Evolutionary conservation across 2,329 filamentous ascomycete genomes (phyloP).

Genomic region (Talaromyces verruculosus): DNA sequence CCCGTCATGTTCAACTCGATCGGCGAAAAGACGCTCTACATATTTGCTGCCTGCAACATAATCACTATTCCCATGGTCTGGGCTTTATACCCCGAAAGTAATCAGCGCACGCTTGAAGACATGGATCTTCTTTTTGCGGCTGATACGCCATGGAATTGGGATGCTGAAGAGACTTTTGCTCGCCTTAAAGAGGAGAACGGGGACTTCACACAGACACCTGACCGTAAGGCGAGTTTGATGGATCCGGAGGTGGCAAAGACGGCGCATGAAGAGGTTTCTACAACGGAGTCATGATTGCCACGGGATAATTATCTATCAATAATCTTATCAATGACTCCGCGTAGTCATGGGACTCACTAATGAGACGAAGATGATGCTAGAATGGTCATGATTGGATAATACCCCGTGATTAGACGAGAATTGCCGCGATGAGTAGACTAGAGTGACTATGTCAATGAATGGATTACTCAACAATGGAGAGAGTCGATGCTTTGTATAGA

Average conservation of each 20-base stretch:
- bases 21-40: constrained; percentile 69
- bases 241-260: constrained; percentile 35
- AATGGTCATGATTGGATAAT: neutral
- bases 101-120: constrained; percentile 71
- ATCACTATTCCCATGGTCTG: constrained; percentile 68
- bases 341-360: neutral
- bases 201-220: constrained; percentile 45
- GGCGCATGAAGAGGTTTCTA: constrained; percentile 14
- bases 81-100: constrained; percentile 72
- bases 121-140: constrained; percentile 72
- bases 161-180: constrained; percentile 65
- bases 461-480: neutral
- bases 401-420: neutral
- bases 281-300: constrained; percentile 11
- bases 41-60: constrained; percentile 68
- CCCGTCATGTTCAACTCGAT: constrained; percentile 64
- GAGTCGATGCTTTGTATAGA: neutral
- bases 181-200: constrained; percentile 63
- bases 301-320: neutral
- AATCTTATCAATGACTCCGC: neutral
- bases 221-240: constrained; percentile 35
- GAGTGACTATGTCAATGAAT: neutral
- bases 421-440: neutral
- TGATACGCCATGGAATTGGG: constrained; percentile 68
- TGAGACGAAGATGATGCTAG: neutral